Evolutionary conservation across 1,139 yeast genomes (phyloP), one percentile per base, ranked within the genome.

Genomic region (Debaryomycetaceae sp.): DNA sequence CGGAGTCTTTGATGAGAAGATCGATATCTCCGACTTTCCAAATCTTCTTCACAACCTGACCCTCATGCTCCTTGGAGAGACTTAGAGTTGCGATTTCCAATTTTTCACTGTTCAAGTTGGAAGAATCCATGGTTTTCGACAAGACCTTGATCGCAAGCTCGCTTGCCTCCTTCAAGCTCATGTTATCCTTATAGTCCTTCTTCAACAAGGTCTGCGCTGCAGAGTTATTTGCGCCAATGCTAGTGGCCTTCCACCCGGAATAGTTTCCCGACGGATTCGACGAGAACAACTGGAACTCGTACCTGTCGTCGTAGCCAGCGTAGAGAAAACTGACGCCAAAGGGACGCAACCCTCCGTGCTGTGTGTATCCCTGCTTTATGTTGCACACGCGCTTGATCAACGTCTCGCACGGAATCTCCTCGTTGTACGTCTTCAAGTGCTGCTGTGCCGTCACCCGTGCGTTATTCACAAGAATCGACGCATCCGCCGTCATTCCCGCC

Each of bases 401-500:
- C 45, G 84, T 76, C 65, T 91, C 98, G 52, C 95, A 87, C 20
- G 97, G 97, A 45, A 93, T 87, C 53, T 89, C 89, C 66, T 90
- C 97, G 60, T 87, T 87, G 67, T 89, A 95, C 22, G 87, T 80
- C 64, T 87, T 83, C 58, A 91, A 73, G 65, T 93, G 87, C 55
- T 78, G 78, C 67, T 95, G 99, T 5, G 97, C 96, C 51, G 76
- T 74, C 36, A 81, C 78, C 55, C 99, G 78, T n/a, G 97, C 96
- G 56, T 83, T 82, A 64, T 89, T 87, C 55, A 95, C 87, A 55
- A 95, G 77, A 48, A 93, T 91, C 38, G 90, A 85, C 2, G 99
- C 99, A 67, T 95, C 99, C 1, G 98, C 95, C 39, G 95, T 95
- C 83, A 93, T 85, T 42, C 99, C 99, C 1, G 99, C 99, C 34